Percentiles rank a stretch among this genome's conserved stretches.
These are phyloP conservation scores for Forsythia suspensa DNA, from an alignment of 257 asterid genomes.

Conservation along the genomic window DNA sequence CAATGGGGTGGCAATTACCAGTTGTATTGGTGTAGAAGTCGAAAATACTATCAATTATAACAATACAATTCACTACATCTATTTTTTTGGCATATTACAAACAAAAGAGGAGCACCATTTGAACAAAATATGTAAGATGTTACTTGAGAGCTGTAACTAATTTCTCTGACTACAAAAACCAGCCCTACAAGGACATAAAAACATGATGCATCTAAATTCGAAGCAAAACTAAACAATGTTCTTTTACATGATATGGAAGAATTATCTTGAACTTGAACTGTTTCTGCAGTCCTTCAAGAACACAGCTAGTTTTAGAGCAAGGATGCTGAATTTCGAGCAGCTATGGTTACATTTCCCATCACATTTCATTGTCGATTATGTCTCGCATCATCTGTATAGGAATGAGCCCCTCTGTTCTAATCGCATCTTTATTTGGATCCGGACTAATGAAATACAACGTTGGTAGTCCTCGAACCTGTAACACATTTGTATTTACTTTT, in stretches of 20 bases:
- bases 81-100: too few relatives aligned
- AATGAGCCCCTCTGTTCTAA: constrained; percentile 94
- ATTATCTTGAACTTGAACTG: not conserved
- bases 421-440: constrained; percentile 82
- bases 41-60: too few relatives aligned
- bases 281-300: not conserved
- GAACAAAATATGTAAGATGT: not conserved
- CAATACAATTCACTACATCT: too few relatives aligned
- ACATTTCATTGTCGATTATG: constrained; percentile 80
- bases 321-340: not conserved
- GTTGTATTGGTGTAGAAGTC: too few relatives aligned
- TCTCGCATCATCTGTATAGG: constrained; percentile 91
- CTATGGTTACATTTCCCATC: constrained; percentile 19
- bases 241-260: constrained; percentile 21
- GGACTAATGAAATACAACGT: constrained; percentile 91
- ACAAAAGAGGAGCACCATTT: not conserved
- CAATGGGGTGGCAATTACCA: too few relatives aligned
- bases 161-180: not conserved
- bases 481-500: constrained; percentile 9
- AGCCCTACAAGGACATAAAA: not conserved
- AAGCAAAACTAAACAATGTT: constrained; percentile 4
- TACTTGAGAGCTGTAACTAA: not conserved
- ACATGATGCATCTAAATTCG: not conserved
- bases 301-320: not conserved
- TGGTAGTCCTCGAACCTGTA: constrained; percentile 92